A percentile compares a stretch with the other conserved stretches of the same genome.
Evolutionary conservation across 768 basidiomycete species (phyloP).

Genomic region (Tulasnella sp.): DNA sequence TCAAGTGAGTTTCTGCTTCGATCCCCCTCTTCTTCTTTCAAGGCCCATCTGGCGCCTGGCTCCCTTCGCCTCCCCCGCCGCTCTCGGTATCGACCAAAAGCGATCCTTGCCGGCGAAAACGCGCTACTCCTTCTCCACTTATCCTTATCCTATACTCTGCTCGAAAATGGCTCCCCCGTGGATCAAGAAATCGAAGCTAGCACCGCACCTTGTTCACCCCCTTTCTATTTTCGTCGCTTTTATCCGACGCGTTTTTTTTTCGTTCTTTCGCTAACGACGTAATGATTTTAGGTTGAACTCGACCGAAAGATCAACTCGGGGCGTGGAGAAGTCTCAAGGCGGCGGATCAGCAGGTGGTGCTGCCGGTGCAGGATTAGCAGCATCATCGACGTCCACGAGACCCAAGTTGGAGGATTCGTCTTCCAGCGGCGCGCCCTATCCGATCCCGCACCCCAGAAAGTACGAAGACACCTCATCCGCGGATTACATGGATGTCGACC

Average conservation of each 20-base stretch:
- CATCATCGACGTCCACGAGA: conserved; percentile 41
- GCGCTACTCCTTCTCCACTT: not conserved
- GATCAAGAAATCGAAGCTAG: not conserved
- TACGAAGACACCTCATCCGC: conserved; percentile 8
- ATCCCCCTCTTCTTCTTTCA: not conserved
- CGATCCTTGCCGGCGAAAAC: not conserved
- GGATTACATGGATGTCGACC: conserved; percentile 19
- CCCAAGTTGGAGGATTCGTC: conserved; percentile 35
- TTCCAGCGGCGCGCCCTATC: not conserved
- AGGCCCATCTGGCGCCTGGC: not conserved
- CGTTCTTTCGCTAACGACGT: not conserved
- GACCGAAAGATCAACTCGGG: not conserved
- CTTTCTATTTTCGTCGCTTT: not conserved
- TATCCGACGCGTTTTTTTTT: not conserved
- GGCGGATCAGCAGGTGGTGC: not conserved
- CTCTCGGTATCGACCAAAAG: not conserved
- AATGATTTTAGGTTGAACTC: not conserved
- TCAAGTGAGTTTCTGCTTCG: conserved; percentile 57
- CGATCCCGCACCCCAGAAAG: not conserved
- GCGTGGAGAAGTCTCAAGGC: not conserved
- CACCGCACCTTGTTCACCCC: not conserved
- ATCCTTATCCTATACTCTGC: not conserved
- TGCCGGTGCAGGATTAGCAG: conserved; percentile 59
- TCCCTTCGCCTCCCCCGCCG: conserved; percentile 35
- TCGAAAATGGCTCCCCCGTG: not conserved